A percentile compares a stretch with the other conserved stretches of the same genome.
phyloP scores from a whole-genome alignment of 148 eudicot genomes.

The Rhododendron kiyosumense region DNA sequence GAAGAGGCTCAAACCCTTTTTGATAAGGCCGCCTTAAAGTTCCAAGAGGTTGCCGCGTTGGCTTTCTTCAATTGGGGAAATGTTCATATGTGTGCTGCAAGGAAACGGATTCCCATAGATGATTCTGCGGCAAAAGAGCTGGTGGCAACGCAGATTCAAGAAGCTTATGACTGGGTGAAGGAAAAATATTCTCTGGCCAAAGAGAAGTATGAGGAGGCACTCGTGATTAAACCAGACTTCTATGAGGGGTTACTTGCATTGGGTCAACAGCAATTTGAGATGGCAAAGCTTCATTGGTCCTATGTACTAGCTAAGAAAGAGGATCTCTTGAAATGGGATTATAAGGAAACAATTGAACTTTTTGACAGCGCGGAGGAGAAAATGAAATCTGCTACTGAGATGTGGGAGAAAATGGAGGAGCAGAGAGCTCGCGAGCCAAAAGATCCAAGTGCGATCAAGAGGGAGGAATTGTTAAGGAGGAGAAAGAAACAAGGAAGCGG shows the following conservation, averaged over 20 bases:
- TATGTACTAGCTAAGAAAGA: conserved; percentile 76
- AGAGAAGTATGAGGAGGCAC: conserved; percentile 83
- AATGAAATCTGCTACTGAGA: conserved; percentile 84
- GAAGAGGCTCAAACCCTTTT: conserved; percentile 86
- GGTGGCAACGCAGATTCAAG: conserved; percentile 56
- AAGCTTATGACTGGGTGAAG: conserved; percentile 83
- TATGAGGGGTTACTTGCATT: conserved; percentile 87
- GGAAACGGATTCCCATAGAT: conserved; percentile 76
- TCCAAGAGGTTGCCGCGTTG: conserved; percentile 95
- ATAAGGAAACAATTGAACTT: conserved; percentile 58
- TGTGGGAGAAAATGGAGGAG: conserved; percentile 92
- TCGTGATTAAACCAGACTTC: conserved; percentile 78
- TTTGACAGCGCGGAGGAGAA: conserved; percentile 83
- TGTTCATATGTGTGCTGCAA: conserved; percentile 94
- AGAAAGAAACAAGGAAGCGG: conserved; percentile 55
- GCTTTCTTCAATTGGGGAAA: conserved; percentile 98
- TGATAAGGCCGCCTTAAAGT: conserved; percentile 84
- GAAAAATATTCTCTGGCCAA: conserved; percentile 76
- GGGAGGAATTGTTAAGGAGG: conserved; percentile 57
- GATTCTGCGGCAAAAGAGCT: conserved; percentile 64
- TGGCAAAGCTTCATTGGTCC: conserved; percentile 97
- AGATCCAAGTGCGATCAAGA: conserved; percentile 56
- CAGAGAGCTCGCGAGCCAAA: conserved; percentile 73
- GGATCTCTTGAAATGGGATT: conserved; percentile 70
- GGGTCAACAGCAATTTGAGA: conserved; percentile 96